A percentile compares a stretch with the other conserved stretches of the same genome.
Evolutionary conservation across 2,329 filamentous ascomycete genomes (phyloP).

Genomic region (Botrytis sinoallii): DNA sequence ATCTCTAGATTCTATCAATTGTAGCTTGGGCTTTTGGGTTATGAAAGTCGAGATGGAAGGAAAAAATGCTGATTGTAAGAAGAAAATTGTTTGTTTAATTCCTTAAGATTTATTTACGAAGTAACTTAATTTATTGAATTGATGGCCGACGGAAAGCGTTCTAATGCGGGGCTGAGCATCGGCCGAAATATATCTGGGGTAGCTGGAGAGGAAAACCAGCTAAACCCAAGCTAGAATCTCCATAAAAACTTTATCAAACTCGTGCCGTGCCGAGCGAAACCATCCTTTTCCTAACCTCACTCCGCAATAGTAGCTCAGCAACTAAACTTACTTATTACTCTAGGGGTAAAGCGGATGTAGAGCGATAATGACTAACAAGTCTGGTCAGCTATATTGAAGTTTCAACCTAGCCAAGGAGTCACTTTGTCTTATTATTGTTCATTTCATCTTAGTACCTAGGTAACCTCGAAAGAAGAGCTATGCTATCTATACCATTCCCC

Average conservation of each 20-base stretch:
- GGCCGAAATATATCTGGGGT: background rate
- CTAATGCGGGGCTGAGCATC: background rate
- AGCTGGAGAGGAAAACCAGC: background rate
- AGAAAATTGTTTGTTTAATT: background rate
- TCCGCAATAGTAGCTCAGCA: background rate
- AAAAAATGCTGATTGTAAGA: background rate
- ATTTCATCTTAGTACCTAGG: constrained; percentile 41
- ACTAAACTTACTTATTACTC: background rate
- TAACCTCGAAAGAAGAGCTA: constrained; percentile 48
- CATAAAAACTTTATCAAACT: background rate
- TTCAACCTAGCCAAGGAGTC: background rate
- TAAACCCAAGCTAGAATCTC: background rate
- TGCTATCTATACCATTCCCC: constrained; percentile 36
- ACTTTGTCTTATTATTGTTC: background rate
- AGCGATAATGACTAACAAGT: background rate
- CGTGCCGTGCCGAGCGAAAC: background rate
- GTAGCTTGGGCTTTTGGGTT: background rate
- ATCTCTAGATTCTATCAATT: background rate
- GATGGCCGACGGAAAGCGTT: constrained; percentile 1
- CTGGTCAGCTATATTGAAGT: background rate
- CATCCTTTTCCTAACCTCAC: background rate
- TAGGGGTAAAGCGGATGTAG: background rate
- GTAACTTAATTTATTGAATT: background rate
- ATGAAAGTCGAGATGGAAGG: background rate
- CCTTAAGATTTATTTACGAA: background rate